Conservation (phyloP, 495 filamentous ascomycete species). For the Echria macrotheca region DNA sequence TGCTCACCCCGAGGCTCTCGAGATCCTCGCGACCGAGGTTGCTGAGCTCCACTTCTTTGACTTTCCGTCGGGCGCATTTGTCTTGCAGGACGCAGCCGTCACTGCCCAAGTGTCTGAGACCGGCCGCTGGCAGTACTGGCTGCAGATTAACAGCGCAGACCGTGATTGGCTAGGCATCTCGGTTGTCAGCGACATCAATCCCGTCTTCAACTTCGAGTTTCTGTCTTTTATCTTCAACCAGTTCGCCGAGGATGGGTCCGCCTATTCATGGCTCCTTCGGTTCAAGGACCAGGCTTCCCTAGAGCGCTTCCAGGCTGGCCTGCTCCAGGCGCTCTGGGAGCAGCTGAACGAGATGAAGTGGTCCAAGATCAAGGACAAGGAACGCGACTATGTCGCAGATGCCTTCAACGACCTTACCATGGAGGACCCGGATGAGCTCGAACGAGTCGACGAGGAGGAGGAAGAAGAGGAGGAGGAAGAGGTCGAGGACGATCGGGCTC, state of each 20-base stretch:
- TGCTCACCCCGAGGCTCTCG: slow-evolving; percentile 60
- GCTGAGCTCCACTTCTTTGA: slow-evolving; percentile 94
- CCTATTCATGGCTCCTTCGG: slow-evolving; percentile 91
- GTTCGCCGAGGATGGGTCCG: slow-evolving; percentile 78
- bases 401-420: slow-evolving; percentile 93
- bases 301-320: slow-evolving; percentile 85
- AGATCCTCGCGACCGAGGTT: slow-evolving; percentile 66
- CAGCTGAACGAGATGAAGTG: slow-evolving; percentile 94
- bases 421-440: slow-evolving; percentile 67
- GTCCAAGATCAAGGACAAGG: slow-evolving; percentile 84
- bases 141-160: slow-evolving; percentile 74
- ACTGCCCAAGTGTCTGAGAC: slow-evolving; percentile 77
- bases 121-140: slow-evolving; percentile 92
- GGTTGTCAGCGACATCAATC: slow-evolving; percentile 85
- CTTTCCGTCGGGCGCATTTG: slow-evolving; percentile 74
- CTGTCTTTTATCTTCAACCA: slow-evolving; percentile 99
- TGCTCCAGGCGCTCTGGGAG: slow-evolving; percentile 96
- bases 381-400: slow-evolving; percentile 89
- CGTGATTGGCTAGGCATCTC: slow-evolving; percentile 85
- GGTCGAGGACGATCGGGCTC: slow-evolving; percentile 55
- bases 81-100: slow-evolving; percentile 70
- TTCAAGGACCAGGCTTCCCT: slow-evolving; percentile 78
- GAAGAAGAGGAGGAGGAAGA: slow-evolving; percentile 60
- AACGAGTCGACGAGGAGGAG: slow-evolving; percentile 63
- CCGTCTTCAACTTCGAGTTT: slow-evolving; percentile 98